Evolutionary conservation across 1,284 basidiomycete genomes (phyloP).

Genomic region (Athelia sp.): DNA sequence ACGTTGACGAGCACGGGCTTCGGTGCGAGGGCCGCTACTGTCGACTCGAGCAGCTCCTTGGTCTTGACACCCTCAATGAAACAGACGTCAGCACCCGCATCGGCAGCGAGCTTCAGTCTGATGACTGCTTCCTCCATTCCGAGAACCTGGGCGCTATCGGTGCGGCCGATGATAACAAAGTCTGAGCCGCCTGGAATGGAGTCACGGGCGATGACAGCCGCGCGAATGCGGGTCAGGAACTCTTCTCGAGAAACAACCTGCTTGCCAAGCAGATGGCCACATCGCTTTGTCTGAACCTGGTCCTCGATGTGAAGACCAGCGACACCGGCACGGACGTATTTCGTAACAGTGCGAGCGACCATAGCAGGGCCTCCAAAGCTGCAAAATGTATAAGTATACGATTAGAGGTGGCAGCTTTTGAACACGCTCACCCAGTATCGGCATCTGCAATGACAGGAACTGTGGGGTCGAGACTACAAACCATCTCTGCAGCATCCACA

Average conservation of each 20-base stretch:
- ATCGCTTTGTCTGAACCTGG: constrained; percentile 80
- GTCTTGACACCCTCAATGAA: constrained; percentile 81
- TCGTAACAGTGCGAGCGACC: constrained; percentile 70
- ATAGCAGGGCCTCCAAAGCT: constrained; percentile 76
- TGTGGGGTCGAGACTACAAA: constrained; percentile 58
- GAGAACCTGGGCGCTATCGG: constrained; percentile 75
- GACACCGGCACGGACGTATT: constrained; percentile 69
- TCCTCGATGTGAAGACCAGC: constrained; percentile 81
- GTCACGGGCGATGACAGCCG: constrained; percentile 70
- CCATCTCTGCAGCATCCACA: constrained; percentile 59
- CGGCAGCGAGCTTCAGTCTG: constrained; percentile 67
- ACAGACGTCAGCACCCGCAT: constrained; percentile 77
- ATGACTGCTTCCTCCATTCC: constrained; percentile 77
- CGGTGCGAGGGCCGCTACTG: constrained; percentile 62
- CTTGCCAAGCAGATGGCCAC: constrained; percentile 78
- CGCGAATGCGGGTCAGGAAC: constrained; percentile 71
- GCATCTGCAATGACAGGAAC: constrained; percentile 78
- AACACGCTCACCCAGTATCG: constrained; percentile 56
- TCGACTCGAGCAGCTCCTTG: constrained; percentile 57
- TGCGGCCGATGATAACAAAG: constrained; percentile 78
- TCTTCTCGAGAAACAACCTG: constrained; percentile 71
- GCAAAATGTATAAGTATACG: not conserved
- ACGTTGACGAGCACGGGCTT: constrained; percentile 73
- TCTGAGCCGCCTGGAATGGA: constrained; percentile 68
- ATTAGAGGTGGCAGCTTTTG: constrained; percentile 60